Percentiles rank a stretch among this genome's conserved stretches.
phyloP scores from a whole-genome alignment of 2,329 filamentous ascomycete species.

The Blumeriella jaapii region DNA sequence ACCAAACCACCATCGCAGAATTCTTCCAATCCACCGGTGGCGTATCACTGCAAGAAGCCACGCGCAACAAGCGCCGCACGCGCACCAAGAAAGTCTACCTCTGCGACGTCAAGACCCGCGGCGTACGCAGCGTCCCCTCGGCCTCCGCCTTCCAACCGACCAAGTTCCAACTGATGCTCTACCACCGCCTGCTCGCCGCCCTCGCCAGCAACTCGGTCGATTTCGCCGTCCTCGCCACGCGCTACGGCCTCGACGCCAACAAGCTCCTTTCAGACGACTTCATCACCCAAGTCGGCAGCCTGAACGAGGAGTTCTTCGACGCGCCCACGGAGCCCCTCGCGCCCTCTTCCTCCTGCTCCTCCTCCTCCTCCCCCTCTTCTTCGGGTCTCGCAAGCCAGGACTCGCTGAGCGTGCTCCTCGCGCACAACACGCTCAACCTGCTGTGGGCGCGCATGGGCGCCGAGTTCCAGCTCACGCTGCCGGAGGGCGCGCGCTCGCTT shows the following conservation, averaged over 20 bases:
- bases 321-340: conserved; percentile 22
- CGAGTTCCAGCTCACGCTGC: conserved; percentile 38
- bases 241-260: conserved; percentile 58
- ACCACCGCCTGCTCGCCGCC: conserved; percentile 70
- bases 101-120: conserved; percentile 79
- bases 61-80: conserved; percentile 6
- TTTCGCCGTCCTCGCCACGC: conserved; percentile 54
- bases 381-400: conserved; percentile 19
- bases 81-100: conserved; percentile 49
- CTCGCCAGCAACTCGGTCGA: conserved; percentile 63
- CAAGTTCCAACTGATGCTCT: conserved; percentile 79
- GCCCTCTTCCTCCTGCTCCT: too few relatives aligned
- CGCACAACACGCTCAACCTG: conserved; percentile 45
- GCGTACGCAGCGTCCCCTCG: conserved; percentile 47
- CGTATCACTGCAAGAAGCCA: conserved; percentile 13
- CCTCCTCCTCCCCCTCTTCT: too few relatives aligned
- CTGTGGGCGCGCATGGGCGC: conserved; percentile 54
- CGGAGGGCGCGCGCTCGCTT: conserved; percentile 42
- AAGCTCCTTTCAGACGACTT: conserved; percentile 67
- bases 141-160: conserved; percentile 58
- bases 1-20: conserved; percentile 21
- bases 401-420: conserved; percentile 33
- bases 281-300: conserved; percentile 57
- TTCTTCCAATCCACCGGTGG: conserved; percentile 20
- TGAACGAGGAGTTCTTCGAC: conserved; percentile 58